These are phyloP conservation scores for Ilyonectria destructans DNA, from an alignment of 2,329 filamentous ascomycete species.

Conservation along the genomic window DNA sequence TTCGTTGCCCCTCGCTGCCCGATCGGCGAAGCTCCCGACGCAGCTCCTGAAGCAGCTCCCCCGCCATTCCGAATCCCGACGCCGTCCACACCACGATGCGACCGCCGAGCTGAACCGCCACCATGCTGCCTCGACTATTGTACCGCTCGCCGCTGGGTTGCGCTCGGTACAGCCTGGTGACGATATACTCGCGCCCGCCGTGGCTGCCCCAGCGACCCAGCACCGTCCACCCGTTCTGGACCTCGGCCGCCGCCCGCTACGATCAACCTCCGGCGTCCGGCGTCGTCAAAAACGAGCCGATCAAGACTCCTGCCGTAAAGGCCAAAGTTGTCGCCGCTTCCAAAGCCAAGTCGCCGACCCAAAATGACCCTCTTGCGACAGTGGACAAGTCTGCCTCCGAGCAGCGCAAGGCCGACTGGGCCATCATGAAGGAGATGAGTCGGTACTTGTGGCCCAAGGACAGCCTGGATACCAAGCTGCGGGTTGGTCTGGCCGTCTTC, in stretches of 20 bases:
- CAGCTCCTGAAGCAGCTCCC: constrained; percentile 33
- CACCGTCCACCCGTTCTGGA: constrained; percentile 52
- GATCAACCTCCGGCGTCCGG: constrained; percentile 44
- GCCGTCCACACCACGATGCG: constrained; percentile 46
- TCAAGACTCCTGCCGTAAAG: constrained; percentile 41
- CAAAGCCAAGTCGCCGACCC: constrained; percentile 41
- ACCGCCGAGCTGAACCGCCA: constrained; percentile 44
- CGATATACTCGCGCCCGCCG: constrained; percentile 47
- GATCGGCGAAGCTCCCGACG: constrained; percentile 21
- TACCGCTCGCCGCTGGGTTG: constrained; percentile 53
- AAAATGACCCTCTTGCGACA: constrained; percentile 53
- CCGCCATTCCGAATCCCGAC: constrained; percentile 45
- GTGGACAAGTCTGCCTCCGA: constrained; percentile 77
- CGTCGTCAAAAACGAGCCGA: constrained; percentile 38
- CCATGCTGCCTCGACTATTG: constrained; percentile 58
- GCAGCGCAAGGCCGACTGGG: constrained; percentile 97
- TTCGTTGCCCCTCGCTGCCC: constrained; percentile 31
- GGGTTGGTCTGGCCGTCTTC: constrained; percentile 87
- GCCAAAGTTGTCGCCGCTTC: constrained; percentile 39
- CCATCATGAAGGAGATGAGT: constrained; percentile 98
- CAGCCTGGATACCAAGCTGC: constrained; percentile 79
- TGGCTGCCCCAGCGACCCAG: constrained; percentile 51
- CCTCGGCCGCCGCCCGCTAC: constrained; percentile 50
- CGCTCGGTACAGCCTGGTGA: constrained; percentile 50
- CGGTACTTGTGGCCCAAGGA: constrained; percentile 97